Conservation (phyloP, 176 grass and related monocot genomes). For the Musa acuminata region DNA sequence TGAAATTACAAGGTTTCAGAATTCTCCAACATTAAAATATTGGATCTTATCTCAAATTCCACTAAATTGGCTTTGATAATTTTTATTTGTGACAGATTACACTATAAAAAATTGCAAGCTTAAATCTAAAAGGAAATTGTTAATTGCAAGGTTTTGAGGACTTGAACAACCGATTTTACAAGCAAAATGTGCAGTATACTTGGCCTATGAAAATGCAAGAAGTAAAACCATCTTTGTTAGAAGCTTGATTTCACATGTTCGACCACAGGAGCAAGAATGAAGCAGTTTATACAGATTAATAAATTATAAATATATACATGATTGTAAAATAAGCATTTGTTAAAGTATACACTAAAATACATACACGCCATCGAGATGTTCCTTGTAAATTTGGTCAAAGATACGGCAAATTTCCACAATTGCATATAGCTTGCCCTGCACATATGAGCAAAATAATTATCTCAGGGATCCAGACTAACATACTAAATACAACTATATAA, state of each 20-base stretch:
- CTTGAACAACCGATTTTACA: neutral
- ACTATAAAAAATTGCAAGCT: neutral
- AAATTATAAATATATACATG: no score
- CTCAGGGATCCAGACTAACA: neutral
- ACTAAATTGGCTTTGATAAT: neutral
- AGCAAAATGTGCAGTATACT: neutral
- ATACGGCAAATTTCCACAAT: slow-evolving; percentile 15
- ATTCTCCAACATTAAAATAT: no score
- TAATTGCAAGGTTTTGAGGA: neutral
- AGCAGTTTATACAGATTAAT: neutral
- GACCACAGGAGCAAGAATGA: neutral
- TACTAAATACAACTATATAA: neutral
- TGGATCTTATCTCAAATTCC: neutral
- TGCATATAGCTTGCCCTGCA: slow-evolving; percentile 11
- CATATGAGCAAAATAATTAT: neutral
- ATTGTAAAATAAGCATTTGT: neutral
- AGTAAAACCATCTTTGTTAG: neutral
- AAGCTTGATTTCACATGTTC: neutral
- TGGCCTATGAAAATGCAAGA: neutral
- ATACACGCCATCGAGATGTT: slow-evolving; percentile 13
- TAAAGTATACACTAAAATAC: neutral
- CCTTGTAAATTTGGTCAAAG: slow-evolving; percentile 11
- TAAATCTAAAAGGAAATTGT: neutral
- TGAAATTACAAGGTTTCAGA: no score
- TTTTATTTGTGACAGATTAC: neutral